Evolutionary conservation across 2,329 filamentous ascomycete genomes (phyloP).

Genomic region (Zymoseptoria crescenta): DNA sequence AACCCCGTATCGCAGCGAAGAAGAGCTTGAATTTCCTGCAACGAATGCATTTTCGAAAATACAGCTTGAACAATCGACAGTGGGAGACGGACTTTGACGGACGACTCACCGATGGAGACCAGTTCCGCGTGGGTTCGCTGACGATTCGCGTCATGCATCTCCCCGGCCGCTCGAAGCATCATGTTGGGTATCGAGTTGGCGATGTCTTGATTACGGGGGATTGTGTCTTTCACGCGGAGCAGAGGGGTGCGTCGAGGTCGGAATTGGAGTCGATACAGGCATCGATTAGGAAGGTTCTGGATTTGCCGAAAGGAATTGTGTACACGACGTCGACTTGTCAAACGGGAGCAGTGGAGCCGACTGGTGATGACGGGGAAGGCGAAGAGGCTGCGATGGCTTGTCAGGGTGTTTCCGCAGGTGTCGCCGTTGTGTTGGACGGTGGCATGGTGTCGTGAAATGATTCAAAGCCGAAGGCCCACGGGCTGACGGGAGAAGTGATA

Average conservation of each 20-base stretch:
- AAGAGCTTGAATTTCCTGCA: conserved; percentile 48
- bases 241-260: neutral
- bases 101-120: conserved; percentile 45
- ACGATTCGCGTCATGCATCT: conserved; percentile 45
- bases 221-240: neutral
- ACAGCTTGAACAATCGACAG: conserved; percentile 40
- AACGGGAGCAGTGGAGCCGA: neutral
- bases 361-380: neutral
- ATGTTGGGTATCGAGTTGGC: neutral
- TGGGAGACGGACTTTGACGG: conserved; percentile 44
- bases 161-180: conserved; percentile 17
- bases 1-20: conserved; percentile 47
- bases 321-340: neutral
- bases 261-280: neutral
- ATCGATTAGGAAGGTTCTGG: neutral
- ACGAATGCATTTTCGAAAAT: conserved; percentile 41
- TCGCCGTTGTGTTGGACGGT: neutral
- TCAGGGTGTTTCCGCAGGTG: neutral
- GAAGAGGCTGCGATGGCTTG: neutral
- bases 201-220: neutral
- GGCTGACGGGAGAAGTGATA: neutral
- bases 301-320: neutral
- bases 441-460: neutral
- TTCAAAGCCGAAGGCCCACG: neutral
- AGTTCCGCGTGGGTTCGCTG: conserved; percentile 45